Percentiles rank a stretch among this genome's conserved stretches.
These are phyloP conservation scores for Alternaria ventricosa DNA, from an alignment of 2,329 filamentous ascomycete genomes.

Conservation along the genomic window DNA sequence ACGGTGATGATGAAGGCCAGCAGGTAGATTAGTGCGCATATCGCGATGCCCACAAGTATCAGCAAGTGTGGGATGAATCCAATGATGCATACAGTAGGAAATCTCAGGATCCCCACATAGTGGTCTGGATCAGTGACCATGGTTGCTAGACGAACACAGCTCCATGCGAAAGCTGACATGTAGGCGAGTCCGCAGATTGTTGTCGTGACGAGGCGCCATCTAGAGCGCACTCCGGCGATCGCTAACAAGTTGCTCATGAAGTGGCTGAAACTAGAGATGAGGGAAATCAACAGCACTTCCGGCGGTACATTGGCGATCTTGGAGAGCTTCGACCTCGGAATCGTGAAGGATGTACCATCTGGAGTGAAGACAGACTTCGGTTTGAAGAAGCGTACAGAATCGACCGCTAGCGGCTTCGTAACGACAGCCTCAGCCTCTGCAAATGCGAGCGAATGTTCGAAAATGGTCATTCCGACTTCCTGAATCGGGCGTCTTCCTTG, in stretches of 20 bases:
- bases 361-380: conserved; percentile 48
- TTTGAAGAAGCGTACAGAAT: conserved; percentile 61
- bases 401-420: conserved; percentile 77
- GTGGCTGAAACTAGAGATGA: conserved; percentile 90
- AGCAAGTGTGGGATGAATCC: conserved; percentile 95
- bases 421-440: conserved; percentile 92
- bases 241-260: conserved; percentile 83
- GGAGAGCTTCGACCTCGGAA: conserved; percentile 68
- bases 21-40: conserved; percentile 78
- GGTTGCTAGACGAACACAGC: conserved; percentile 60
- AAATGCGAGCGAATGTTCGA: conserved; percentile 95
- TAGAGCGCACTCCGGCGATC: conserved; percentile 78
- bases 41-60: conserved; percentile 77
- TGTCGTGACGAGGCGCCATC: conserved; percentile 83
- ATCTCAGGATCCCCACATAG: conserved; percentile 76
- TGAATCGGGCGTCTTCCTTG: conserved; percentile 80
- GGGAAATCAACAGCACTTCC: conserved; percentile 83
- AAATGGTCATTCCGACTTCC: conserved; percentile 94
- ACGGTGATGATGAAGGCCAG: conserved; percentile 79
- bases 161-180: conserved; percentile 84
- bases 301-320: conserved; percentile 85
- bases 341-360: conserved; percentile 53
- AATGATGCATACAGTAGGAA: conserved; percentile 93
- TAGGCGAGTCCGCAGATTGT: conserved; percentile 90
- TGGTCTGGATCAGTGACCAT: conserved; percentile 47